phyloP scores from a whole-genome alignment of 2,329 filamentous ascomycete genomes.

The Didymella keratinophila region DNA sequence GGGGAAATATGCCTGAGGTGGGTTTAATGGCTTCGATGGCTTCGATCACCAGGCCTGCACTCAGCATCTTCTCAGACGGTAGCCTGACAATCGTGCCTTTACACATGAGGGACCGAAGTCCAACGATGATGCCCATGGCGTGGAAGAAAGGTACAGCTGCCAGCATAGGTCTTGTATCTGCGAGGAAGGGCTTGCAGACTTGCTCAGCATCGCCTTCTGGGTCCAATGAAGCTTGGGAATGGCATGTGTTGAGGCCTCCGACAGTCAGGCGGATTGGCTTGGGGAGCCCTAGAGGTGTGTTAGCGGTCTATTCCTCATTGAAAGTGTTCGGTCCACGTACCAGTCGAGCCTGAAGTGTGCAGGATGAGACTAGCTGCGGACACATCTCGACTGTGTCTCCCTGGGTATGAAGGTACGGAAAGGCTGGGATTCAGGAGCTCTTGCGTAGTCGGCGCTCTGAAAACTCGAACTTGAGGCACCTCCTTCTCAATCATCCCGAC shows the following conservation, averaged over 20 bases:
- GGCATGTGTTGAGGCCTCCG: conserved; percentile 5
- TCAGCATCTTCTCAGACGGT: conserved; percentile 11
- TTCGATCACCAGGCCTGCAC: conserved; percentile 13
- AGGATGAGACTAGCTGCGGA: conserved; percentile 3
- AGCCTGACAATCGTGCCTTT: conserved; percentile 15
- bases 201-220: conserved; percentile 4
- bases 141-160: conserved; percentile 20
- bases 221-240: conserved; percentile 1
- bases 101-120: conserved; percentile 14
- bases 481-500: neutral
- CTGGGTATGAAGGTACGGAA: neutral
- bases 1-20: conserved; percentile 13
- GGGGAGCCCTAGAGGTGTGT: conserved; percentile 4
- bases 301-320: neutral
- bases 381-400: neutral
- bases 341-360: conserved; percentile 18
- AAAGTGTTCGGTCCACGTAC: neutral
- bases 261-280: conserved; percentile 15
- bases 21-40: conserved; percentile 9
- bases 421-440: conserved; percentile 8
- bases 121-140: conserved; percentile 17
- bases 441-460: conserved; percentile 2
- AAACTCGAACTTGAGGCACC: neutral
- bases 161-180: conserved; percentile 13
- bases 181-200: conserved; percentile 5